A percentile compares a stretch with the other conserved stretches of the same genome.
Conservation (phyloP, 2,329 filamentous ascomycete genomes). For the Pseudophaeomoniella oleicola region DNA sequence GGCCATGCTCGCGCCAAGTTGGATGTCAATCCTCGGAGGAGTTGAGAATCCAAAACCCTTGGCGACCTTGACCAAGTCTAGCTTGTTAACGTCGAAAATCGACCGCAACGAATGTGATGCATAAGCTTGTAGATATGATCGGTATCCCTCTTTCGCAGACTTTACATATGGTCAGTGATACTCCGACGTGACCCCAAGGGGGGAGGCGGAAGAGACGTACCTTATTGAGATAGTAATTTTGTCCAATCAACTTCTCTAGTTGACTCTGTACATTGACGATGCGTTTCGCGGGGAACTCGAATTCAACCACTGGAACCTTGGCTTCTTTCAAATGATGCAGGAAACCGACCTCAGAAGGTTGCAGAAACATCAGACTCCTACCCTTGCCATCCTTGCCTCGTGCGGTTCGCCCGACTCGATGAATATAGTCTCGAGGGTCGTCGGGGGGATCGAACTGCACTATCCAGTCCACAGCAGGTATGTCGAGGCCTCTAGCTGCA, state of each 20-base stretch:
- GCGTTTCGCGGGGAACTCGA: slow-evolving; percentile 86
- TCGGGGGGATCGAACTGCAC: slow-evolving; percentile 92
- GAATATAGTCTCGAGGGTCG: slow-evolving; percentile 82
- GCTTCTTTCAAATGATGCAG: slow-evolving; percentile 81
- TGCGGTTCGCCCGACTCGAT: slow-evolving; percentile 89
- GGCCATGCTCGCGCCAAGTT: slow-evolving; percentile 61
- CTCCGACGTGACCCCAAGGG: slow-evolving; percentile 6
- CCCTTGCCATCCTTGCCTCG: slow-evolving; percentile 72
- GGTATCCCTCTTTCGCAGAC: slow-evolving; percentile 60
- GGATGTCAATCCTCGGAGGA: slow-evolving; percentile 67
- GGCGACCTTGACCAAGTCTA: slow-evolving; percentile 70
- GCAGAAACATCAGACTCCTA: slow-evolving; percentile 80
- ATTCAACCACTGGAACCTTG: slow-evolving; percentile 85
- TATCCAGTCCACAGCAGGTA: slow-evolving; percentile 91
- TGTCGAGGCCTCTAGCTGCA: slow-evolving; percentile 86
- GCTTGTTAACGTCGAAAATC: slow-evolving; percentile 72
- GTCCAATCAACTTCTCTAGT: slow-evolving; percentile 81
- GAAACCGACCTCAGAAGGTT: slow-evolving; percentile 86
- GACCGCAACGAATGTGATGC: slow-evolving; percentile 69
- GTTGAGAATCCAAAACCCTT: slow-evolving; percentile 70
- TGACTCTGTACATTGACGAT: slow-evolving; percentile 82
- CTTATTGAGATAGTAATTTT: slow-evolving; percentile 97
- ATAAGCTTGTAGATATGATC: slow-evolving; percentile 81
- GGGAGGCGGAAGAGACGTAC: slow-evolving; percentile 19
- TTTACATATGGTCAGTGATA: background rate